Evolutionary conservation across 2,329 filamentous ascomycete genomes (phyloP).

Genomic region (Chaetomium strumarium): DNA sequence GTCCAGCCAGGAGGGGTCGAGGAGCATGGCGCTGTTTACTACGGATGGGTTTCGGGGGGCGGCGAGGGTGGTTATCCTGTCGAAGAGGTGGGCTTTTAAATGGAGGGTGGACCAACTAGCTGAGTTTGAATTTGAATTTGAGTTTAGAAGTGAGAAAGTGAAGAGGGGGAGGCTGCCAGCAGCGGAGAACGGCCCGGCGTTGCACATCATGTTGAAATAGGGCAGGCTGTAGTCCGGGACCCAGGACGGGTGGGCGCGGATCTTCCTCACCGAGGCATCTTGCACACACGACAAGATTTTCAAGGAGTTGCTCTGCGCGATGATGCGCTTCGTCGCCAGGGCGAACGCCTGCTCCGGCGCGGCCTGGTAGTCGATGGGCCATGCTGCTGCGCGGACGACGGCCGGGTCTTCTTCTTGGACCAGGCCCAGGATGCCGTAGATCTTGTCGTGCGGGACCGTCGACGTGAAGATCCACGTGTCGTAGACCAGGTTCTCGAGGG

Average conservation of each 20-base stretch:
- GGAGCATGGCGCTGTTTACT: slow-evolving; percentile 11
- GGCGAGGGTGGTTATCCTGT: slow-evolving; percentile 9
- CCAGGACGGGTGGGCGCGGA: slow-evolving; percentile 9
- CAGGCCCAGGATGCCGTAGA: slow-evolving; percentile 13
- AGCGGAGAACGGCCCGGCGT: slow-evolving; percentile 1
- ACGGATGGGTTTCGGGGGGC: slow-evolving; percentile 5
- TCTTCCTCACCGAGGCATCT: slow-evolving; percentile 6
- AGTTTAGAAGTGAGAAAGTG: not conserved
- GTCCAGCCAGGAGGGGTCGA: slow-evolving; percentile 15
- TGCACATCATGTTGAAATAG: slow-evolving; percentile 16
- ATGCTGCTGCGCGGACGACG: not conserved
- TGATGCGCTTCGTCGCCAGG: slow-evolving; percentile 1
- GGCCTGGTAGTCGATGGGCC: slow-evolving; percentile 12
- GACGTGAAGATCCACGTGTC: slow-evolving; percentile 13
- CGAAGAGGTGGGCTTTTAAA: slow-evolving; percentile 5
- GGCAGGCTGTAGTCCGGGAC: slow-evolving; percentile 14
- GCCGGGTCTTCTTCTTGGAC: not conserved
- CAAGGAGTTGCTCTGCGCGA: slow-evolving; percentile 5
- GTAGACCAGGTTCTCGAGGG: slow-evolving; percentile 11
- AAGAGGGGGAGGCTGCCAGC: not conserved
- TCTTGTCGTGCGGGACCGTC: slow-evolving; percentile 13
- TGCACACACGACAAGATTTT: slow-evolving; percentile 14
- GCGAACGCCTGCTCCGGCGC: slow-evolving; percentile 7
- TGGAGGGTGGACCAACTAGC: slow-evolving; percentile 5
- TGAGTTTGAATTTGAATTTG: too few relatives aligned